A percentile compares a stretch with the other conserved stretches of the same genome.
Conservation (phyloP, 2,329 filamentous ascomycete species). For the Karstenula rhodostoma region DNA sequence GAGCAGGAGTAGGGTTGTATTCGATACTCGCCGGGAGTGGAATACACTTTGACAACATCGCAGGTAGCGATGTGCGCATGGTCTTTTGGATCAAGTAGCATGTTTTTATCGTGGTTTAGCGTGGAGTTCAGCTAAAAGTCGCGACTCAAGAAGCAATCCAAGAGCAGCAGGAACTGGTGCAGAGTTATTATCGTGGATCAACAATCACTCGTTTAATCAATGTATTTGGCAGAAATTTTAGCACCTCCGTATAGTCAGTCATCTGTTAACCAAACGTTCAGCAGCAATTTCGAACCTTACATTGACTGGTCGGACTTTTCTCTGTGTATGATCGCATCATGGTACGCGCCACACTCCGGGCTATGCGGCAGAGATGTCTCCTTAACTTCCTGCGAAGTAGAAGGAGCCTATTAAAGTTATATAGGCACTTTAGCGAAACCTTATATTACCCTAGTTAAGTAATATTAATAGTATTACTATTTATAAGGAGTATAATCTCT, state of each 20-base stretch:
- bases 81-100: not conserved
- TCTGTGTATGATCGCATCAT: too few species aligned
- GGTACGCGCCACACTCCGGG: too few species aligned
- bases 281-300: not conserved
- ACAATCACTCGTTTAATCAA: not conserved
- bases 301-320: not conserved
- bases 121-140: not conserved
- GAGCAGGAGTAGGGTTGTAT: not conserved
- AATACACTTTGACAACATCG: not conserved
- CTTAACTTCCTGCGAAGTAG: too few species aligned
- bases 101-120: not conserved
- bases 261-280: too few species aligned
- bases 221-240: not conserved
- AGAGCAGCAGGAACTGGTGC: not conserved
- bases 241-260: not conserved
- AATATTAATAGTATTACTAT: too few species aligned
- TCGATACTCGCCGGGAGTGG: too few species aligned
- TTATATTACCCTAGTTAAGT: too few species aligned
- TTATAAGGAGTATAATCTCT: too few species aligned
- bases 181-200: not conserved
- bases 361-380: too few species aligned
- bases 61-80: not conserved
- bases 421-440: too few species aligned
- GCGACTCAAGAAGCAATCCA: not conserved
- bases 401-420: too few species aligned